Base-by-base conservation (phyloP, 495 filamentous ascomycete genomes). In the Penicillium herquei region DNA sequence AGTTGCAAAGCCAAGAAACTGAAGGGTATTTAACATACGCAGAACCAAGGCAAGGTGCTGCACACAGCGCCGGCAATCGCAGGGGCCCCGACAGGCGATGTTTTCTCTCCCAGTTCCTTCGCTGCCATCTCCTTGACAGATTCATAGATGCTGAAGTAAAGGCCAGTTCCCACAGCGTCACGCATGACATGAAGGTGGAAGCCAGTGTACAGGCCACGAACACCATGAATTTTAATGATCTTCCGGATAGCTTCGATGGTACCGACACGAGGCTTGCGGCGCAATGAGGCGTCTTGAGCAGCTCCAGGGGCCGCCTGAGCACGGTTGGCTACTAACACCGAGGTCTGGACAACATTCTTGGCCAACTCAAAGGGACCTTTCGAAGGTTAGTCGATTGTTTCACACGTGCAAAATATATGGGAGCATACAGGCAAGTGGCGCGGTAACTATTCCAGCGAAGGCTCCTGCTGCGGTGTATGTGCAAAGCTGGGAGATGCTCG, bases 81-180 rank as follows among this genome's bases (percentile, higher is more conserved):
- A 10, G 75, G 71, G 7, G 68, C 68, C 7, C 74, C 75, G 14
- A 78, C 70, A 0, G 71, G 73, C 30, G 68, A 72, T 39, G 68
- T 71, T 32, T 69, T 70, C 34, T 71, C 67, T 3, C 75, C 74
- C 30, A 75, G 58, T 51, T 75, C 69, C 39, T 72, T 91, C 32
- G 87, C 85, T 39, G 92, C 82, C 40, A 94, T 64, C 69, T 96
- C 89, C 71, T 97, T 96, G 53, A 85, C 84, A 58, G 86, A 90
- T 66, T 97, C 92, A 66, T 97, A 97, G 57, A 91, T 89, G 53
- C 87, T 85, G 64, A 97, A 97, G 68, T 96, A 97, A 51, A 96
- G 86, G 3, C 81, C 90, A 3, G 92, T 94, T 21, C 92, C 92
- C 45, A 96, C 79, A 0, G 90, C 94, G 66, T 97, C 92, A 44